Evolutionary conservation across 805 yeast species (phyloP).

Genomic region (Pichia kluyveri): DNA sequence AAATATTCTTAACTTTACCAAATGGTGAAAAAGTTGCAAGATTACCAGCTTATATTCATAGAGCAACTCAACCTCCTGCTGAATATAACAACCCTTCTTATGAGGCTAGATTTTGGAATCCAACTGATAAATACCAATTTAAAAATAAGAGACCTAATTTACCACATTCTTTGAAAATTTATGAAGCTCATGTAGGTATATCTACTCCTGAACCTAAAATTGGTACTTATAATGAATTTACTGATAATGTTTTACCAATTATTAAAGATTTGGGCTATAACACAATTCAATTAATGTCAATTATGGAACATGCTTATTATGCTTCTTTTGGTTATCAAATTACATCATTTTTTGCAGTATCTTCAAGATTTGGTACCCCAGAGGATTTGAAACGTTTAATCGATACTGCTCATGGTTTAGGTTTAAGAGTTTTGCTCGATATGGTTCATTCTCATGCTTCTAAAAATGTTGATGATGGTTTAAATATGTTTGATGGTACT

Average conservation of each 20-base stretch:
- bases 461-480: conserved; percentile 87
- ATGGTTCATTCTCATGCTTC: conserved; percentile 96
- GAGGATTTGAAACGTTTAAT: conserved; percentile 86
- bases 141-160: conserved; percentile 55
- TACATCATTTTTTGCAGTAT: conserved; percentile 82
- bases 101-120: conserved; percentile 94
- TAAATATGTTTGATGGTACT: conserved; percentile 89
- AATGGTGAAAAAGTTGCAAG: conserved; percentile 69
- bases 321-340: conserved; percentile 98
- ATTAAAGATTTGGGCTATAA: conserved; percentile 83
- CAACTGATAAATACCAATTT: conserved; percentile 45
- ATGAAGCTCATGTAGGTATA: conserved; percentile 94
- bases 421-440: conserved; percentile 79
- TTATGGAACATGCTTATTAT: conserved; percentile 98
- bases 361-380: conserved; percentile 91
- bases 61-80: conserved; percentile 71
- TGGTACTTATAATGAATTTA: conserved; percentile 81
- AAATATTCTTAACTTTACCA: conserved; percentile 55
- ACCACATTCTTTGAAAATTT: conserved; percentile 55
- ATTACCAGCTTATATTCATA: conserved; percentile 79
- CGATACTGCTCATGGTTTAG: conserved; percentile 86
- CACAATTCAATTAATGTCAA: conserved; percentile 92
- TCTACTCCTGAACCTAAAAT: conserved; percentile 83
- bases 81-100: conserved; percentile 42
- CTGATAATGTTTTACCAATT: conserved; percentile 70